These are phyloP conservation scores for Coleophoma cylindrospora DNA, from an alignment of 2,329 filamentous ascomycete genomes.

Conservation along the genomic window DNA sequence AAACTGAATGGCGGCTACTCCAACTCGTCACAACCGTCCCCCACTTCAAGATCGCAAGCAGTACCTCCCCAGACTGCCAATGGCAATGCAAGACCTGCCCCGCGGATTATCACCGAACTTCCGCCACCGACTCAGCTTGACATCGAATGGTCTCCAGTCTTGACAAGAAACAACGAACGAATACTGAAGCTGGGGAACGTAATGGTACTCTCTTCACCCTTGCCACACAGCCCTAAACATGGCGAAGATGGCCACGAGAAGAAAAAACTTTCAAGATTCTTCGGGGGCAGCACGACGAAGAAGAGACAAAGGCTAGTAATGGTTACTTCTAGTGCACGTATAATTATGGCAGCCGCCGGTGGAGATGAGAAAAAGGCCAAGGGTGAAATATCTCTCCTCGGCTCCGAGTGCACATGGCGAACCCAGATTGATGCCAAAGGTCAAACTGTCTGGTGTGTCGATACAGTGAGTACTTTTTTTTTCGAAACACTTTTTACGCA, in stretches of 20 bases:
- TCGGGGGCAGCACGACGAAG: conserved; percentile 85
- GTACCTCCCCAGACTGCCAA: conserved; percentile 28
- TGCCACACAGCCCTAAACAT: conserved; percentile 68
- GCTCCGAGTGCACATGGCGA: conserved; percentile 71
- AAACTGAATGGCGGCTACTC: conserved; percentile 54
- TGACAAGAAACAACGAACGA: conserved; percentile 85
- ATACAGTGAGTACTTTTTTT: conserved; percentile 66
- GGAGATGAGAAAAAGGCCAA: conserved; percentile 96
- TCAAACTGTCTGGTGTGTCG: conserved; percentile 81
- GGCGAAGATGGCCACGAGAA: conserved; percentile 78
- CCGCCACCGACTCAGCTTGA: conserved; percentile 95
- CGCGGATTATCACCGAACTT: conserved; percentile 86
- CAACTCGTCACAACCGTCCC: conserved; percentile 21
- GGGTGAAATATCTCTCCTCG: conserved; percentile 80
- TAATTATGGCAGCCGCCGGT: conserved; percentile 84
- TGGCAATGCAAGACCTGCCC: conserved; percentile 51
- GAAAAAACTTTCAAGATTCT: conserved; percentile 90
- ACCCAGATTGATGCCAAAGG: conserved; percentile 83
- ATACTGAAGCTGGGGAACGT: conserved; percentile 93
- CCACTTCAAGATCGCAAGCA: conserved; percentile 23
- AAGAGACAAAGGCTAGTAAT: conserved; percentile 91
- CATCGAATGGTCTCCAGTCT: conserved; percentile 96
- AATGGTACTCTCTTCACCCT: conserved; percentile 73
- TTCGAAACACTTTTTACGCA: background rate
- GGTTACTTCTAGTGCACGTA: conserved; percentile 85